Conservation (phyloP, 441 rosid genomes). For the Francoa sonchifolia region DNA sequence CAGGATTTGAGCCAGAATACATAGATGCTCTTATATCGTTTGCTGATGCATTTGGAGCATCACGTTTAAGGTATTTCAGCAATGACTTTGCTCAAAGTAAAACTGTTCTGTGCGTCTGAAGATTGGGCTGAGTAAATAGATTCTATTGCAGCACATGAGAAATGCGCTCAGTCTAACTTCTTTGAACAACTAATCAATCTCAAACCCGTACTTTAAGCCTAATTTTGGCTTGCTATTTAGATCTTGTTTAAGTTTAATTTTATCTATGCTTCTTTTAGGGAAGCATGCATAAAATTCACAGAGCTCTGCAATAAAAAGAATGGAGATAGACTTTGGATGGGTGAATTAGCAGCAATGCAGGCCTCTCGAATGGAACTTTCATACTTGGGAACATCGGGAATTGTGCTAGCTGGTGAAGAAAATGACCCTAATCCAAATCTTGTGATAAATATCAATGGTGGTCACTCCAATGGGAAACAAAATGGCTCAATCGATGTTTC, state of each 20-base stretch:
- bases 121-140: too few relatives aligned
- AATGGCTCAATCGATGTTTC: conserved; percentile 40
- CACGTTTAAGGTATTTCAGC: conserved; percentile 55
- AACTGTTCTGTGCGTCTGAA: neutral
- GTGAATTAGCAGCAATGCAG: conserved; percentile 88
- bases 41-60: conserved; percentile 87
- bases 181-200: too few relatives aligned
- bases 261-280: conserved; percentile 28
- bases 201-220: too few relatives aligned
- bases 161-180: too few relatives aligned
- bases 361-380: conserved; percentile 68
- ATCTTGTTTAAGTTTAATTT: neutral
- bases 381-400: conserved; percentile 65
- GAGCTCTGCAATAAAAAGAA: conserved; percentile 90
- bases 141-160: too few relatives aligned
- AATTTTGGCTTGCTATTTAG: too few relatives aligned
- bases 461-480: conserved; percentile 21
- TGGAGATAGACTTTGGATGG: conserved; percentile 86
- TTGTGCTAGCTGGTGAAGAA: conserved; percentile 66
- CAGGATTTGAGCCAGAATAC: conserved; percentile 63
- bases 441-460: conserved; percentile 16
- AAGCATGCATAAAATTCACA: conserved; percentile 79
- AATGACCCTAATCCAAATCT: conserved; percentile 27
- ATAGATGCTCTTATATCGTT: conserved; percentile 68
- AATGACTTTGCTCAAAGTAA: neutral